Base-by-base conservation (phyloP, 169 alveolate species). In the Plasmodium chabaudi region DNA sequence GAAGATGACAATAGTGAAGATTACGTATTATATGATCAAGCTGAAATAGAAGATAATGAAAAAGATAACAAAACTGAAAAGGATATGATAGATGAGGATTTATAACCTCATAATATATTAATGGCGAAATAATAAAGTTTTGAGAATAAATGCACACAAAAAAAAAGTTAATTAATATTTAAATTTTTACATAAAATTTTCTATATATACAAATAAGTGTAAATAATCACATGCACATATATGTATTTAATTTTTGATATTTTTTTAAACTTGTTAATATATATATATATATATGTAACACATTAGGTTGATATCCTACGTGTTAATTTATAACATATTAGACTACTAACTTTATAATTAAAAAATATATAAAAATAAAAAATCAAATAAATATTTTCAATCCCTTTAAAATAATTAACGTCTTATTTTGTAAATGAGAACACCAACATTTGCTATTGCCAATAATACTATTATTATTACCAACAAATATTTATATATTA, bases 381-480 rank as follows among this genome's bases (percentile, higher is more conserved):
- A 34, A 34, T 3, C 42, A 34, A 34, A 34, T 34, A 4, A 34
- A 34, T 34, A 0, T 34, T 34, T 34, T 34, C 4, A 34, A n/a
- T n/a, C n/a, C n/a, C n/a, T n/a, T n/a, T n/a, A 34, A 34, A 34
- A 34, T 34, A 34, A 34, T 34, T 3, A 34, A 34, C 42, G 42
- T 46, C 57, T 79, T 1, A 79, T 53, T 69, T 79, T 79, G 53
- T 79, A 79, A 53, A 79, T 79, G 53, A 79, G 64, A 39, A 79
- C 82, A 17, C 89, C 89, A 44, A 79, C 68, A 39, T 79, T 79
- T 56, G 89, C 89, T 51, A 79, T 79, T 13, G 61, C 82, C 71
- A 79, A 19, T 9, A 79, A 34, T 53, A 79, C 64, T 51, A 79
- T 67, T 2, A 65, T 67, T 59, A 67, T 5, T 65, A 79, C 64